These are phyloP conservation scores for Volvox carteri DNA, from an alignment of 163 green algal species.

Conservation along the genomic window DNA sequence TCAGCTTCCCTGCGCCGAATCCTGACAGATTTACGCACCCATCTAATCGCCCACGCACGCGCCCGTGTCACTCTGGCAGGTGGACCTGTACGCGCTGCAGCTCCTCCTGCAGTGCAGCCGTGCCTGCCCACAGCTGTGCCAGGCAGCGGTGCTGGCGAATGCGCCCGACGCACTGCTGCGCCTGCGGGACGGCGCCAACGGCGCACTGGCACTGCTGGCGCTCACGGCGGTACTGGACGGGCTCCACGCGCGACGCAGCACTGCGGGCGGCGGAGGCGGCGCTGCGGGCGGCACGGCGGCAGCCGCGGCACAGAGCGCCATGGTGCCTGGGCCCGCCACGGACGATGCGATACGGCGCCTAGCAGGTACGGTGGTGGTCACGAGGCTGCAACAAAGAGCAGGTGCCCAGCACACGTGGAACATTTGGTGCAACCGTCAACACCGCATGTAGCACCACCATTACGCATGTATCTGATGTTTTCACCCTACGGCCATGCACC, in stretches of 20 bases:
- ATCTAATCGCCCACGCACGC: too few relatives aligned
- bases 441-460: too few relatives aligned
- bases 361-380: too few relatives aligned
- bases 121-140: conserved; percentile 66
- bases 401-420: too few relatives aligned
- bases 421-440: too few relatives aligned
- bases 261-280: neutral
- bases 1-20: too few relatives aligned
- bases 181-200: conserved; percentile 31
- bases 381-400: too few relatives aligned
- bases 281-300: conserved; percentile 13
- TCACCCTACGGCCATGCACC: too few relatives aligned
- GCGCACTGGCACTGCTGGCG: conserved; percentile 65
- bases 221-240: conserved; percentile 66
- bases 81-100: conserved; percentile 65
- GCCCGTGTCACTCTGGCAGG: too few relatives aligned
- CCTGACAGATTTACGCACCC: too few relatives aligned
- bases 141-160: conserved; percentile 63
- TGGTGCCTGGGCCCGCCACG: conserved; percentile 10
- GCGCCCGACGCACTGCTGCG: conserved; percentile 58
- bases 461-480: too few relatives aligned
- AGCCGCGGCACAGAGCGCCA: conserved; percentile 41
- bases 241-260: conserved; percentile 39
- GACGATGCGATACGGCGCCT: conserved; percentile 53
- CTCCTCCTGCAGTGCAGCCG: conserved; percentile 67